phyloP scores from a whole-genome alignment of 345 rosid genomes.

The Kernera saxatilis region DNA sequence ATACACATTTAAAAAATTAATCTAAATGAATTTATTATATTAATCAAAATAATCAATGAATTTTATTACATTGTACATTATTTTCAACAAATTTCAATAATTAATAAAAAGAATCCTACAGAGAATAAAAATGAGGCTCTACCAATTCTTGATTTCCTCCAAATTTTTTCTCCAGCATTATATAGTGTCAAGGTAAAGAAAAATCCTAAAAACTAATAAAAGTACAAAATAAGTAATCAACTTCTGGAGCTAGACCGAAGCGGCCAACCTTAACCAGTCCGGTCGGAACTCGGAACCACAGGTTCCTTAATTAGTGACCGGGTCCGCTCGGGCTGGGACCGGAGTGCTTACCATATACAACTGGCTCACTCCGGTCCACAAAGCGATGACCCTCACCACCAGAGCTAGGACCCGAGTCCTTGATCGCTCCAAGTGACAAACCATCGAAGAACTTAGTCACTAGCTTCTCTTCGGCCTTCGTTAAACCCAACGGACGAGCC shows the following conservation, averaged over 20 bases:
- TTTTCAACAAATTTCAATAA: neutral
- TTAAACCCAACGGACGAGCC: constrained; percentile 42
- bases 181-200: neutral
- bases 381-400: constrained; percentile 45
- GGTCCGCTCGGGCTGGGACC: constrained; percentile 37
- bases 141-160: neutral
- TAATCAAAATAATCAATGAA: neutral
- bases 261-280: neutral
- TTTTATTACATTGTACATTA: neutral
- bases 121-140: neutral
- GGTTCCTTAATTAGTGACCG: constrained; percentile 31
- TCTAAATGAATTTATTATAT: neutral
- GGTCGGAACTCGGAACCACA: neutral
- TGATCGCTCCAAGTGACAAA: constrained; percentile 43
- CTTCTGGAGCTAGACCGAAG: neutral
- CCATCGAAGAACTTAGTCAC: constrained; percentile 39
- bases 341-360: constrained; percentile 30
- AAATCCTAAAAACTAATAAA: neutral
- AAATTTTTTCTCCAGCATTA: neutral
- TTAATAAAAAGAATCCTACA: neutral
- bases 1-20: neutral
- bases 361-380: constrained; percentile 14
- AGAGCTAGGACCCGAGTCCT: constrained; percentile 42
- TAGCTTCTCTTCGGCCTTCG: constrained; percentile 14
- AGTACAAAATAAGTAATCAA: neutral